Conservation (phyloP, 352 stramenopile species). For the Phytophthora constricta region DNA sequence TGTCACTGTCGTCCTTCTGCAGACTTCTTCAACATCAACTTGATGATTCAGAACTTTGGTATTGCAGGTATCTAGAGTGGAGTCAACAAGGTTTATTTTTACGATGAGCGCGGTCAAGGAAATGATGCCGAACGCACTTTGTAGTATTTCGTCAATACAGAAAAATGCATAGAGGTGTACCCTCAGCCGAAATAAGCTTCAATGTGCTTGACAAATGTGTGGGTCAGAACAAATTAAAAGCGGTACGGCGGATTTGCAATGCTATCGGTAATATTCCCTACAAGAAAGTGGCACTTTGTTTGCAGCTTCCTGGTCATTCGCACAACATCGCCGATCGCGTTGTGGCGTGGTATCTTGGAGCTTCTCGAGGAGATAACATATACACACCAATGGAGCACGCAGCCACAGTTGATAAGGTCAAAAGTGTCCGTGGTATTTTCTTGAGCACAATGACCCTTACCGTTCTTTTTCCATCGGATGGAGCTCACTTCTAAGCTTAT, state of each 20-base stretch:
- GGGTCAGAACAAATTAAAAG: not conserved
- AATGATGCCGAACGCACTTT: not conserved
- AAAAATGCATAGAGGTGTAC: not conserved
- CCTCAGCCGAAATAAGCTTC: not conserved
- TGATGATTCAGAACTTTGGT: not conserved
- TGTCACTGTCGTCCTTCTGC: not conserved
- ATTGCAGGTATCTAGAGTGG: not conserved
- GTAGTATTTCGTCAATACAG: not conserved
- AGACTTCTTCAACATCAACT: not conserved
- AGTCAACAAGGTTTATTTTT: not conserved
- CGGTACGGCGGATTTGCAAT: constrained; percentile 8
- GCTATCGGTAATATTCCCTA: constrained; percentile 5
- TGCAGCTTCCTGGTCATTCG: constrained; percentile 9
- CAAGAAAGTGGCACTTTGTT: constrained; percentile 16
- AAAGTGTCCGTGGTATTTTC: constrained; percentile 13
- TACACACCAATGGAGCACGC: constrained; percentile 1
- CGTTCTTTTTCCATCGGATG: not conserved
- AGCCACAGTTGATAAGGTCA: constrained; percentile 2
- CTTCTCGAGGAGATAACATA: constrained; percentile 6
- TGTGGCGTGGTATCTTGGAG: constrained; percentile 1
- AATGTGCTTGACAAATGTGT: not conserved
- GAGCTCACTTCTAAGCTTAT: not conserved
- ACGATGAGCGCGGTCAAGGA: not conserved
- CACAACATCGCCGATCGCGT: constrained; percentile 15
- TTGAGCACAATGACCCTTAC: not conserved